Conservation (phyloP, 2,329 filamentous ascomycete species). For the Cercospora berteroae region DNA sequence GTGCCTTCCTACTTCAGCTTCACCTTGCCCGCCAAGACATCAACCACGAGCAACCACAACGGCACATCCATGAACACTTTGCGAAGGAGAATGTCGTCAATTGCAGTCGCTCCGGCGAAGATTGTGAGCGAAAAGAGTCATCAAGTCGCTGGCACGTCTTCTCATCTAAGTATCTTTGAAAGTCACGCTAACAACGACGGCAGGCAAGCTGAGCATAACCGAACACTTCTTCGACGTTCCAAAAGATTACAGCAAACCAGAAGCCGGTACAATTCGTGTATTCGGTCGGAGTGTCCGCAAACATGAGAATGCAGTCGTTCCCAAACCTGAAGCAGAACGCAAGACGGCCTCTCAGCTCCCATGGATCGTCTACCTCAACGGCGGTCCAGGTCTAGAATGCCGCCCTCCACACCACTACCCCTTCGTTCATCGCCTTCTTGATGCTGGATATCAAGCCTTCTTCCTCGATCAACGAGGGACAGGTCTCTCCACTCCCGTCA, state of each 20-base stretch:
- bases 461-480: conserved; percentile 90
- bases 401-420: conserved; percentile 69
- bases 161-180: neutral
- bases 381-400: conserved; percentile 80
- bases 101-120: conserved; percentile 43
- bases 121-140: conserved; percentile 48
- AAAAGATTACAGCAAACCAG: conserved; percentile 67
- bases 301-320: conserved; percentile 55
- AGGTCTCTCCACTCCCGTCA: conserved; percentile 78
- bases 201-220: conserved; percentile 71
- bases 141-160: conserved; percentile 43
- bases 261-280: conserved; percentile 63
- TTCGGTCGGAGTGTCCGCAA: conserved; percentile 75
- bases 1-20: conserved; percentile 2
- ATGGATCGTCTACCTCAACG: conserved; percentile 73
- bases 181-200: neutral
- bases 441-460: conserved; percentile 77
- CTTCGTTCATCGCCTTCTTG: conserved; percentile 68
- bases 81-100: conserved; percentile 34
- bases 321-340: conserved; percentile 57
- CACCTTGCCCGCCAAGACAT: neutral
- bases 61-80: conserved; percentile 25
- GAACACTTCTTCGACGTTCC: conserved; percentile 88
- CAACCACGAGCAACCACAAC: conserved; percentile 5
- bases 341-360: conserved; percentile 52